Evolutionary conservation across 768 basidiomycete species (phyloP).

Genomic region (Trametes sanguinea): DNA sequence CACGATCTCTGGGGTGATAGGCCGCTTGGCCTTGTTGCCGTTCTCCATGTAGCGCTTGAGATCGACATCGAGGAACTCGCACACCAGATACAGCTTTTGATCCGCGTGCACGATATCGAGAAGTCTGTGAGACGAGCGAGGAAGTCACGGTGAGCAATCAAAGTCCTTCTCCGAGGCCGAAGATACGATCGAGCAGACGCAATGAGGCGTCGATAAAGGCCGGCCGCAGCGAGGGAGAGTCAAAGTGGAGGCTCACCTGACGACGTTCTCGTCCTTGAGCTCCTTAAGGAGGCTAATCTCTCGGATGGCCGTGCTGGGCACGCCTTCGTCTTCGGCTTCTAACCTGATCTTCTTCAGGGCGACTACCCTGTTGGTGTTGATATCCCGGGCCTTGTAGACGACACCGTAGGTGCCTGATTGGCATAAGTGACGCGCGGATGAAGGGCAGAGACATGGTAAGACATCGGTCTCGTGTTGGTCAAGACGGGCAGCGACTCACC

Average conservation of each 20-base stretch:
- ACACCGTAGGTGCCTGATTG: constrained; percentile 92
- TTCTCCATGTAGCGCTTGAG: constrained; percentile 96
- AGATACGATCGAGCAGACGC: not conserved
- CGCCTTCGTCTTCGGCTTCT: constrained; percentile 98
- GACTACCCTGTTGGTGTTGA: constrained; percentile 77
- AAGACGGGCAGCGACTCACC: constrained; percentile 36
- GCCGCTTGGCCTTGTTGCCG: constrained; percentile 67
- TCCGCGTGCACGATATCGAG: constrained; percentile 97
- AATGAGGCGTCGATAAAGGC: not conserved
- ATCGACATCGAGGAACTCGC: constrained; percentile 97
- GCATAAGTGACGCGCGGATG: not conserved
- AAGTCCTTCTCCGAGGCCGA: not conserved
- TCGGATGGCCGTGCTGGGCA: constrained; percentile 95
- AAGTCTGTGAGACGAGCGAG: constrained; percentile 53
- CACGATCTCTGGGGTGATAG: constrained; percentile 71
- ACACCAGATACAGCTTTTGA: constrained; percentile 96
- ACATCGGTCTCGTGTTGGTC: not conserved
- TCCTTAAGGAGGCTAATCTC: constrained; percentile 98
- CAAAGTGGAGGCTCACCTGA: constrained; percentile 56
- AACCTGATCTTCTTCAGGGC: constrained; percentile 98
- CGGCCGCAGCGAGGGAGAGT: not conserved
- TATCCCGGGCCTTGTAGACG: constrained; percentile 94
- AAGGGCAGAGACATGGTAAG: not conserved
- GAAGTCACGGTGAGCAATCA: constrained; percentile 1
- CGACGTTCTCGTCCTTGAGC: constrained; percentile 94